Evolutionary conservation across 2,329 filamentous ascomycete species (phyloP).

Genomic region (Orbilia blumenaviensis): DNA sequence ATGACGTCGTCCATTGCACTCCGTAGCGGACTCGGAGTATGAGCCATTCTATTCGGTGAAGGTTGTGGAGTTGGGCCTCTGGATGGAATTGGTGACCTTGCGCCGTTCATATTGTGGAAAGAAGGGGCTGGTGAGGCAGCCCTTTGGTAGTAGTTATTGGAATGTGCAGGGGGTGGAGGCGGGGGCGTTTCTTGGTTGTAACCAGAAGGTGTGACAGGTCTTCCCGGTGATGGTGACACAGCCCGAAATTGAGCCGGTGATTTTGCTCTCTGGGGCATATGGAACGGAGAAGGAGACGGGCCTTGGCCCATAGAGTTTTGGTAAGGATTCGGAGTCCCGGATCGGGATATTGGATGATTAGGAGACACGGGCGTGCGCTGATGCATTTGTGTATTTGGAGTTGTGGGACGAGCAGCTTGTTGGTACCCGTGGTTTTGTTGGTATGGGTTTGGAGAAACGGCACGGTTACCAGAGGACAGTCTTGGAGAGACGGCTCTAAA

Average conservation of each 20-base stretch:
- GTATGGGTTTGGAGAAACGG: conserved; percentile 55
- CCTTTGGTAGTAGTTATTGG: conserved; percentile 50
- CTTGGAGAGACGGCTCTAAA: conserved; percentile 55
- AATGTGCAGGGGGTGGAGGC: conserved; percentile 55
- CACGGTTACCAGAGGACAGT: conserved; percentile 46
- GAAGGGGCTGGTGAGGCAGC: conserved; percentile 44
- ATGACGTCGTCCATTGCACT: conserved; percentile 99
- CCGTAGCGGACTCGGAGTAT: conserved; percentile 86
- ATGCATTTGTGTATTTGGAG: conserved; percentile 37
- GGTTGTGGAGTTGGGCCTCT: conserved; percentile 51
- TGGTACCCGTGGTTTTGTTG: conserved; percentile 42
- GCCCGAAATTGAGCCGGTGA: conserved; percentile 52
- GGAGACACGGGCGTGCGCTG: conserved; percentile 43
- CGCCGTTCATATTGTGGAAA: conserved; percentile 46
- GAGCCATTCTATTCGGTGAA: conserved; percentile 55
- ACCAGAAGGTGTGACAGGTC: conserved; percentile 37
- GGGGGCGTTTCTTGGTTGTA: conserved; percentile 50
- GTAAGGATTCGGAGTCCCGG: conserved; percentile 46
- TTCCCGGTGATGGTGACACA: conserved; percentile 49
- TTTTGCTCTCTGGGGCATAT: conserved; percentile 49
- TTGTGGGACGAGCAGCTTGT: conserved; percentile 31
- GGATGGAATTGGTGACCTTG: conserved; percentile 54
- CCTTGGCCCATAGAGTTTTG: conserved; percentile 40
- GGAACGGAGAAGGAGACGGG: conserved; percentile 47
- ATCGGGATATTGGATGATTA: conserved; percentile 47